Conservation (phyloP, 164 flowering plant species). For the Berberis thunbergii region DNA sequence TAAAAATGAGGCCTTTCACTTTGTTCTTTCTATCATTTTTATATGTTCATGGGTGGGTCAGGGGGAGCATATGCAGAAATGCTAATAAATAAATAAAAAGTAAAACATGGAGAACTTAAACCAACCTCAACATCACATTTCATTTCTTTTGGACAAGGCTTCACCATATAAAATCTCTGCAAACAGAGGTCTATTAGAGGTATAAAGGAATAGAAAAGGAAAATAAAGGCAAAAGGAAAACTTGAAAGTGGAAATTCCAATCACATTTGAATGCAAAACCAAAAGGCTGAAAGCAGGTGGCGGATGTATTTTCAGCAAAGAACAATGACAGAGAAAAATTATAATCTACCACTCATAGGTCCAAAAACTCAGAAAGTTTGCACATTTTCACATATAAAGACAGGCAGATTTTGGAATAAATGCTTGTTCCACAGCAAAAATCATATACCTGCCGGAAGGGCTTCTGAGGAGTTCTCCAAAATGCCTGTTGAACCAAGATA, state of each 20-base stretch:
- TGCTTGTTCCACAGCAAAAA: background rate
- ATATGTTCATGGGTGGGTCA: no score
- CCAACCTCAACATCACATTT: slow-evolving; percentile 97
- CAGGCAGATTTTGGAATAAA: no score
- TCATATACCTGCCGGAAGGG: slow-evolving; percentile 86
- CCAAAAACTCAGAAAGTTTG: no score
- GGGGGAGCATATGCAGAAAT: background rate
- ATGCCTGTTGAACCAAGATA: slow-evolving; percentile 52
- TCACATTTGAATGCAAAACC: no score
- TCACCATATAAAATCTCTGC: slow-evolving; percentile 96
- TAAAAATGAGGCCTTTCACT: no score
- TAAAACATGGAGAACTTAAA: background rate
- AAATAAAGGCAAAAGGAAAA: background rate
- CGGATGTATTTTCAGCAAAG: no score
- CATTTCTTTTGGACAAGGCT: slow-evolving; percentile 96
- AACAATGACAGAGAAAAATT: no score
- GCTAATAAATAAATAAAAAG: background rate
- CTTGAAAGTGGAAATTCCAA: background rate
- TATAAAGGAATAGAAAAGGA: background rate
- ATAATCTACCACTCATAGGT: no score
- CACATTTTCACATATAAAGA: no score
- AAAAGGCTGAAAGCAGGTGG: no score
- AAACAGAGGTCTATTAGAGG: slow-evolving; percentile 16
- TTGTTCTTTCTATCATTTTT: no score
- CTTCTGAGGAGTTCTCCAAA: slow-evolving; percentile 95